Evolutionary conservation across 106 monocot genomes (phyloP).

Genomic region (Agapanthus africanus): DNA sequence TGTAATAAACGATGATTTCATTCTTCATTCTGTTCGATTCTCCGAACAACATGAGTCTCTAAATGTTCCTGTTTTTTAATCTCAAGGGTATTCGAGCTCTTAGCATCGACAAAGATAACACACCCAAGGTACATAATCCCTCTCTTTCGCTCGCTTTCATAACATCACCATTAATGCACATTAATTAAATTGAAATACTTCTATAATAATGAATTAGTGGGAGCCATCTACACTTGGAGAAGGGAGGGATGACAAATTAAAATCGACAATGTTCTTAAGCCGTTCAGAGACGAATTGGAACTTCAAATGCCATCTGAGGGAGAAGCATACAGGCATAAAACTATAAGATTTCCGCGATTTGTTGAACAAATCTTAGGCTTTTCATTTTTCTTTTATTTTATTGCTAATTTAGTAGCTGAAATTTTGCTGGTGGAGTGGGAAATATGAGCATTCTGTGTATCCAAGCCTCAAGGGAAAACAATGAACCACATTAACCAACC

Average conservation of each 20-base stretch:
- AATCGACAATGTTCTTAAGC: constrained; percentile 42
- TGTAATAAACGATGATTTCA: constrained; percentile 21
- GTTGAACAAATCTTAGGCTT: background rate
- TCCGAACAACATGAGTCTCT: background rate
- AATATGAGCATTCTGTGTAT: constrained; percentile 57
- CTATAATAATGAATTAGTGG: constrained; percentile 32
- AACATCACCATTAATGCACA: background rate
- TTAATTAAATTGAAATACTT: background rate
- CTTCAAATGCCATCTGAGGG: constrained; percentile 38
- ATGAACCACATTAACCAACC: too few relatives aligned
- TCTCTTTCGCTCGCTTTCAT: background rate
- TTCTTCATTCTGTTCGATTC: background rate
- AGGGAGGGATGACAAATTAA: constrained; percentile 40
- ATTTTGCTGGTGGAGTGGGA: constrained; percentile 49
- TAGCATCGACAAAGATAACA: constrained; percentile 83
- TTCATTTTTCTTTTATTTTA: background rate
- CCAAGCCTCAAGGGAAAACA: constrained; percentile 15
- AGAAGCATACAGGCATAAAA: constrained; percentile 52
- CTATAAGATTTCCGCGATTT: background rate
- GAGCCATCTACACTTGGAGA: constrained; percentile 36
- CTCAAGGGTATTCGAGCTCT: constrained; percentile 82
- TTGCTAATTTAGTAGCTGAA: background rate
- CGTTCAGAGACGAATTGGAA: constrained; percentile 50
- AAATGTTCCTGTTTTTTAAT: background rate
- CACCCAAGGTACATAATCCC: constrained; percentile 62